Percentiles rank a stretch among this genome's conserved stretches.
phyloP scores from a whole-genome alignment of 176 grass and related monocot species.

The Ensete ventricosum region DNA sequence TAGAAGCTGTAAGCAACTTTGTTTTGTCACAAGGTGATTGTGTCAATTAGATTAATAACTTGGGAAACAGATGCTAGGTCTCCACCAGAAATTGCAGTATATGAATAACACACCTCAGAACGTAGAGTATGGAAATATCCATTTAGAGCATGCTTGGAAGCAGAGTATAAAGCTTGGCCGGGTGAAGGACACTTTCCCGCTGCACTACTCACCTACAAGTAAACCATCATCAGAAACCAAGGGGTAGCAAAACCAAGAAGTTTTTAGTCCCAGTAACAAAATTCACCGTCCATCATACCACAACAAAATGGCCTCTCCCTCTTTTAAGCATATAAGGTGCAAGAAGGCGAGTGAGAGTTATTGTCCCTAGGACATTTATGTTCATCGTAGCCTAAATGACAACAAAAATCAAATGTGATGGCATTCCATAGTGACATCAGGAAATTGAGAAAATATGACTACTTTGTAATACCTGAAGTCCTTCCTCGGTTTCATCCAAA shows the following conservation, averaged over 20 bases:
- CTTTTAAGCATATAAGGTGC: conserved; percentile 80
- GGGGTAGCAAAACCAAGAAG: not conserved
- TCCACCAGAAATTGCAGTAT: not conserved
- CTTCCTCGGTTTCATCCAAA: conserved; percentile 83
- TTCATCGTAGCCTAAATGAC: conserved; percentile 50
- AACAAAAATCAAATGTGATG: conserved; percentile 6
- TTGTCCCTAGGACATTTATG: conserved; percentile 78
- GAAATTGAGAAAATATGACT: conserved; percentile 19
- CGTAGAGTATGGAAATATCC: conserved; percentile 81
- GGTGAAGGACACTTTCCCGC: conserved; percentile 87
- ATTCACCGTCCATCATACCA: conserved; percentile 38
- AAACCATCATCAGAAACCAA: conserved; percentile 22
- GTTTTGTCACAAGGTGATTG: not conserved
- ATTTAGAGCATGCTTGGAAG: conserved; percentile 96
- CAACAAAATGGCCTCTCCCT: conserved; percentile 95
- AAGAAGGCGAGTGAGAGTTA: conserved; percentile 70
- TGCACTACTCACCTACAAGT: conserved; percentile 86
- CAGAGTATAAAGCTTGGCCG: conserved; percentile 76
- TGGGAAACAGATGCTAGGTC: not conserved
- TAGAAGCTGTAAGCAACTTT: not conserved
- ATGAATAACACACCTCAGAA: conserved; percentile 64
- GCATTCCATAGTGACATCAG: conserved; percentile 1
- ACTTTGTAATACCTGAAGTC: conserved; percentile 44
- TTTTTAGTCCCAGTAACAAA: not conserved
- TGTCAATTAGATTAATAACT: not conserved